phyloP scores from a whole-genome alignment of 2,329 filamentous ascomycete species.

The Hymenoscyphus linearis region DNA sequence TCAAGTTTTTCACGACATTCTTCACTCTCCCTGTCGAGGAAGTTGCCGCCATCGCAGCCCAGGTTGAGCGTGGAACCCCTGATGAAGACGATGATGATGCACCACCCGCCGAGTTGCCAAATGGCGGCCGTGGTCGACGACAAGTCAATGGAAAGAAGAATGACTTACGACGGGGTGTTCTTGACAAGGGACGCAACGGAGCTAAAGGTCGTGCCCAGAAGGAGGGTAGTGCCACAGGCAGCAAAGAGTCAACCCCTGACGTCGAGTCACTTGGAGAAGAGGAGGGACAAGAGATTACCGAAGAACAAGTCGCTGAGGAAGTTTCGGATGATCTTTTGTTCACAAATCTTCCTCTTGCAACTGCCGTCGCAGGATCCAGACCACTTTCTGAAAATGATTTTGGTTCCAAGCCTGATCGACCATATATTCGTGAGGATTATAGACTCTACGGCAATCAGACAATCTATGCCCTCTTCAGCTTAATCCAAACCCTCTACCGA shows the following conservation, averaged over 20 bases:
- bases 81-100: slow-evolving; percentile 67
- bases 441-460: slow-evolving; percentile 89
- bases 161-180: slow-evolving; percentile 76
- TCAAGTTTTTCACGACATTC: slow-evolving; percentile 69
- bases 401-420: slow-evolving; percentile 69
- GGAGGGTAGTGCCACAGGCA: slow-evolving; percentile 74
- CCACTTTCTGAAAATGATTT: slow-evolving; percentile 50
- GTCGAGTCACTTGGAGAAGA: slow-evolving; percentile 72
- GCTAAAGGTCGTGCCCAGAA: slow-evolving; percentile 67
- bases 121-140: slow-evolving; percentile 62
- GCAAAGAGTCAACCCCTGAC: slow-evolving; percentile 86
- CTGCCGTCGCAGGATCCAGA: slow-evolving; percentile 49
- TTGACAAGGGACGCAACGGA: slow-evolving; percentile 71
- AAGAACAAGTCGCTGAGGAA: slow-evolving; percentile 57
- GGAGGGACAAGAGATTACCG: slow-evolving; percentile 58
- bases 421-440: slow-evolving; percentile 74
- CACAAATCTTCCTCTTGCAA: slow-evolving; percentile 54
- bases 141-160: slow-evolving; percentile 63
- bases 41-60: slow-evolving; percentile 60
- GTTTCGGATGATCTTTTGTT: slow-evolving; percentile 61
- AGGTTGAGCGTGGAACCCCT: slow-evolving; percentile 63
- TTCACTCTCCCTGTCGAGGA: slow-evolving; percentile 69
- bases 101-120: slow-evolving; percentile 63
- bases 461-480: slow-evolving; percentile 90
- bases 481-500: slow-evolving; percentile 87